Evolutionary conservation across 352 stramenopile genomes (phyloP), one percentile per base, ranked within the genome.

Genomic region (Hyaloperonospora brassicae): DNA sequence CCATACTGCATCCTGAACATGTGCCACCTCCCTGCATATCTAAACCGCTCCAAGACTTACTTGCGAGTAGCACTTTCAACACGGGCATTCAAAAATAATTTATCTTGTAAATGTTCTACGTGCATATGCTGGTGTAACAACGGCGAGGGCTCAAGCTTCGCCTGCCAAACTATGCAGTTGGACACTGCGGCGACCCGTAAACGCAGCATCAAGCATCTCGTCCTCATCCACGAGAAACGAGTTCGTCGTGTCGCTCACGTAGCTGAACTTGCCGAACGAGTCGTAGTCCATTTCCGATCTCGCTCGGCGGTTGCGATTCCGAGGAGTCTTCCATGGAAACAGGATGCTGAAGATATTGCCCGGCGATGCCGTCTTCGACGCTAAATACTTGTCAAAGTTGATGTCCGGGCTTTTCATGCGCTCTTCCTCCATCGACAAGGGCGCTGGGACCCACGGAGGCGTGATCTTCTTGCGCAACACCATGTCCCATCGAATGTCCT

Each of bases 151-250:
- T 74, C 52, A 89, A 40, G 76, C 74, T 70, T 93, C 83, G 30
- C 72, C 76, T 46, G 80, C 73, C 45, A 93, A 65, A n/a, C 73
- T 81, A 62, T 93, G 80, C 57, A 93, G 47, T 65, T 93, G 83
- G 44, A 93, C 71, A 58, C 80, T 91, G 52, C 80, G 79, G 9
- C 83, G 72, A 7, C 83, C 83, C 11, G 80, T 88, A 59, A 93
- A 93, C 21, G 83, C 83, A 14, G 83, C 72, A 44, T 93, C 83
- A 27, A 93, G 75, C 79, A 93, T 93, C 56, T 93, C 83, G 58
- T 93, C 83, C 73, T 93, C 83, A 62, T 93, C 83, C 57, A 93
- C 83, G 10, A 93, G 65, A 65, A 93, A 93, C 55, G 83, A 93
- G 57, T 89, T 89, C 25, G 80, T 89, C 52, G 80, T 89, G 64